phyloP scores from a whole-genome alignment of 257 asterid genomes.

The Voacanga thouarsii region DNA sequence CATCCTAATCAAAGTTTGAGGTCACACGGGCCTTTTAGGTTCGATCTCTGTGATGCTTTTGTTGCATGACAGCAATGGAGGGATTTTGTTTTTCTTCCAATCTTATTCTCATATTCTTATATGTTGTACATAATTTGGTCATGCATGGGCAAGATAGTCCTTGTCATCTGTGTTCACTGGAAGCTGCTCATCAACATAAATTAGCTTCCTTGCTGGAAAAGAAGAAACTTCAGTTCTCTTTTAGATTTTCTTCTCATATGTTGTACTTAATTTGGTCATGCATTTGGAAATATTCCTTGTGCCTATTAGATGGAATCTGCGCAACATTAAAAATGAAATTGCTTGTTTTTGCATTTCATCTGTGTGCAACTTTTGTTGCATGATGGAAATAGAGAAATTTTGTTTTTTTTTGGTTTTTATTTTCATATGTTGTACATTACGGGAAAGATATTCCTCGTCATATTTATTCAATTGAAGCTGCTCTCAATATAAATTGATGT shows the following conservation, averaged over 20 bases:
- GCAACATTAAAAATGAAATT: not conserved
- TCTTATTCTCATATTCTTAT: not conserved
- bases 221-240: not conserved
- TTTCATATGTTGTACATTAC: not conserved
- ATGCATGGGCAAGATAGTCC: not conserved
- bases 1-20: not conserved
- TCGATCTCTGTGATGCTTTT: not conserved
- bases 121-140: not conserved
- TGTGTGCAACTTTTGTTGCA: not conserved
- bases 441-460: not conserved
- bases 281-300: not conserved
- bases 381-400: not conserved
- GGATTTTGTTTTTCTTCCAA: not conserved
- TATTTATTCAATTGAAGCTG: not conserved
- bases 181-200: not conserved
- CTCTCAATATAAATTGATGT: conserved; percentile 3
- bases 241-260: not conserved
- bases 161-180: not conserved
- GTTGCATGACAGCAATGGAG: not conserved
- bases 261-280: not conserved
- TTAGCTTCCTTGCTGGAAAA: not conserved
- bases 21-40: not conserved
- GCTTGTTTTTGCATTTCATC: not conserved
- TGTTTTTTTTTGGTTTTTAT: not conserved
- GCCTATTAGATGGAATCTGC: not conserved